Evolutionary conservation across 1,139 yeast genomes (phyloP).

Genomic region (Suhomyces panamericanus): DNA sequence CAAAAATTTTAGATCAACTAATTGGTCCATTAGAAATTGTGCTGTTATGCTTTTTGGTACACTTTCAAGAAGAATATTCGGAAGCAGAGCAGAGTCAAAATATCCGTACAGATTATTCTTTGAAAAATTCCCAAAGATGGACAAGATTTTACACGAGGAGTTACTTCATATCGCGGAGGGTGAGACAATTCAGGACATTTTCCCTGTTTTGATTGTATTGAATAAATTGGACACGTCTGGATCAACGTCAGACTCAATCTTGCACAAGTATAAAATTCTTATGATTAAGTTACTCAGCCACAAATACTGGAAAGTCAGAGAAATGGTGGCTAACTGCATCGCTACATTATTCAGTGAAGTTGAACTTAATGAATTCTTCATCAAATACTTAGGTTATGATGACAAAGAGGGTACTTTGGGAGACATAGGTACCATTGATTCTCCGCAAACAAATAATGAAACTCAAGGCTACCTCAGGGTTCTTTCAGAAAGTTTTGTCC

Average conservation of each 20-base stretch:
- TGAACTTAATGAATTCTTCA: constrained; percentile 16
- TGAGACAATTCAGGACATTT: constrained; percentile 40
- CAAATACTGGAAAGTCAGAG: constrained; percentile 78
- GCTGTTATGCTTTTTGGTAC: constrained; percentile 92
- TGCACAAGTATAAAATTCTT: constrained; percentile 12
- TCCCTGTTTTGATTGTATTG: constrained; percentile 73
- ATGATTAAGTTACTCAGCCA: constrained; percentile 23
- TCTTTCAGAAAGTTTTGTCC: constrained; percentile 1
- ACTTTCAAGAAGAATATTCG: constrained; percentile 75
- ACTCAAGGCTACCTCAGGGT: constrained; percentile 8
- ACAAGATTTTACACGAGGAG: constrained; percentile 46
- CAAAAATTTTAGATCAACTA: constrained; percentile 56
- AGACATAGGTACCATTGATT: background rate
- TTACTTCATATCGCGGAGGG: constrained; percentile 28
- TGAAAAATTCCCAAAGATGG: constrained; percentile 55
- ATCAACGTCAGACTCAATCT: constrained; percentile 3
- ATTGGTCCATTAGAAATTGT: constrained; percentile 90
- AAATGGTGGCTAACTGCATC: constrained; percentile 75
- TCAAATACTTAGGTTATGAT: background rate
- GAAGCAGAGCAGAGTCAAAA: constrained; percentile 43
- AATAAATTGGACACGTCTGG: constrained; percentile 49
- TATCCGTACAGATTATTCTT: constrained; percentile 51
- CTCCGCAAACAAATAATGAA: constrained; percentile 1
- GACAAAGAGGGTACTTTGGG: background rate
- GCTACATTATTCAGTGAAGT: constrained; percentile 47